Evolutionary conservation across 2,329 filamentous ascomycete genomes (phyloP).

Genomic region (Polychaeton citri): DNA sequence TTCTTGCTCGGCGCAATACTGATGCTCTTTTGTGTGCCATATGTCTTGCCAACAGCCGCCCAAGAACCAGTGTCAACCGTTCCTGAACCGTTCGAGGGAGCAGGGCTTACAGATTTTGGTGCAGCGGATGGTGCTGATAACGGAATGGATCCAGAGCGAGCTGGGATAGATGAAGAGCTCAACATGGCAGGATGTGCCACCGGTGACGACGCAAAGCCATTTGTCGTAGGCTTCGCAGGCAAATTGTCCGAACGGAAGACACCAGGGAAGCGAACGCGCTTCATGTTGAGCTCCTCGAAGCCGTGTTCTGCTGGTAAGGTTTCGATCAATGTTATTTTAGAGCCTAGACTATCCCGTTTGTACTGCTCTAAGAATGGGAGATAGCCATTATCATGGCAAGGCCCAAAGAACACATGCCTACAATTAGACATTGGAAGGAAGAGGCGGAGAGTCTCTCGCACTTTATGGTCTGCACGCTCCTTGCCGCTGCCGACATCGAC

Average conservation of each 20-base stretch:
- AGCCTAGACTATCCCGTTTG: conserved; percentile 25
- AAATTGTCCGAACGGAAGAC: conserved; percentile 30
- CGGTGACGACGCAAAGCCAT: neutral
- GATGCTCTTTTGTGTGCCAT: conserved; percentile 21
- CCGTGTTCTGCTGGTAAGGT: conserved; percentile 27
- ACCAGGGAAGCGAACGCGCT: conserved; percentile 23
- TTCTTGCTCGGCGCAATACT: conserved; percentile 23
- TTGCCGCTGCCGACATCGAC: conserved; percentile 35
- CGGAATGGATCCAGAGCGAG: neutral
- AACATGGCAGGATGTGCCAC: neutral
- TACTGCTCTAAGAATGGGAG: conserved; percentile 32
- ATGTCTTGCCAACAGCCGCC: conserved; percentile 30
- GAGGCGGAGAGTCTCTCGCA: conserved; percentile 32
- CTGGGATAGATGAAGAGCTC: neutral
- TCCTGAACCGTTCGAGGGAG: conserved; percentile 8
- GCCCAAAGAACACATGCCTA: conserved; percentile 35
- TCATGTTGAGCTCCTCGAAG: conserved; percentile 30
- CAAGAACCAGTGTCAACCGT: conserved; percentile 16
- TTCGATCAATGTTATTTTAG: conserved; percentile 33
- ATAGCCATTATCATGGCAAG: conserved; percentile 32
- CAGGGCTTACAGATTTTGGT: conserved; percentile 8
- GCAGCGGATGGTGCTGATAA: neutral
- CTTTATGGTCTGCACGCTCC: conserved; percentile 34
- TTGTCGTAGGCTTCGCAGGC: conserved; percentile 16
- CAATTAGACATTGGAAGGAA: conserved; percentile 33